Conservation (phyloP, 2,329 filamentous ascomycete species). For the Massarina eburnea region DNA sequence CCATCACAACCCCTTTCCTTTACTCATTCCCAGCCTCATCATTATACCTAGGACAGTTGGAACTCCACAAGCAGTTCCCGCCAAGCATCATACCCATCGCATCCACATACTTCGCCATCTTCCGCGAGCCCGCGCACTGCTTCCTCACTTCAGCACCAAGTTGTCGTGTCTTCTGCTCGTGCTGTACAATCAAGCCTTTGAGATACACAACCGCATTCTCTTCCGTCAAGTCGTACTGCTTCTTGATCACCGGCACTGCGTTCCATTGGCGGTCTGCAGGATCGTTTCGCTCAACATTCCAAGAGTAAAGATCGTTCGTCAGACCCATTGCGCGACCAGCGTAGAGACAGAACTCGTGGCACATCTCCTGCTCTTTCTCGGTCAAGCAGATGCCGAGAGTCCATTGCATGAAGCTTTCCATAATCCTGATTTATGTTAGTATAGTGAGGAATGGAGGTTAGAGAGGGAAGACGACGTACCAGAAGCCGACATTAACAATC, state of each 20-base stretch:
- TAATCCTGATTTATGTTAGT: slow-evolving; percentile 3
- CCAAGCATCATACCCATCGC: slow-evolving; percentile 7
- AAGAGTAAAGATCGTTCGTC: slow-evolving; percentile 7
- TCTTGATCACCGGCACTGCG: slow-evolving; percentile 6
- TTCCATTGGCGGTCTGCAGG: slow-evolving; percentile 6
- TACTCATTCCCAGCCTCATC: slow-evolving; percentile 43
- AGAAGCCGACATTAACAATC: slow-evolving; percentile 7
- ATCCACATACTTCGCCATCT: slow-evolving; percentile 6
- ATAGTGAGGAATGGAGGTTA: neutral
- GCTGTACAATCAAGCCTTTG: slow-evolving; percentile 5
- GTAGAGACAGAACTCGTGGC: slow-evolving; percentile 6
- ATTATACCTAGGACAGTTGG: slow-evolving; percentile 16
- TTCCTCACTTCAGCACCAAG: slow-evolving; percentile 1
- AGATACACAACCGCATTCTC: slow-evolving; percentile 4
- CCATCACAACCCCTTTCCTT: too few relatives aligned
- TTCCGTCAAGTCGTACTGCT: slow-evolving; percentile 5
- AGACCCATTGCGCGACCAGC: slow-evolving; percentile 4
- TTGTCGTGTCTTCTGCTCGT: slow-evolving; percentile 5
- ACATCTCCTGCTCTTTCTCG: slow-evolving; percentile 1
- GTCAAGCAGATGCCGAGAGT: slow-evolving; percentile 3
- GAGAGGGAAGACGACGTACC: neutral
- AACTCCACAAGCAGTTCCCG: slow-evolving; percentile 9
- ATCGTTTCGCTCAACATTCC: slow-evolving; percentile 6
- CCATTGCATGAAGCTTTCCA: slow-evolving; percentile 8
- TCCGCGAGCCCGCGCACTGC: slow-evolving; percentile 1